Conservation (phyloP, 2,329 filamentous ascomycete genomes). For the Proliferodiscus dingleyae region DNA sequence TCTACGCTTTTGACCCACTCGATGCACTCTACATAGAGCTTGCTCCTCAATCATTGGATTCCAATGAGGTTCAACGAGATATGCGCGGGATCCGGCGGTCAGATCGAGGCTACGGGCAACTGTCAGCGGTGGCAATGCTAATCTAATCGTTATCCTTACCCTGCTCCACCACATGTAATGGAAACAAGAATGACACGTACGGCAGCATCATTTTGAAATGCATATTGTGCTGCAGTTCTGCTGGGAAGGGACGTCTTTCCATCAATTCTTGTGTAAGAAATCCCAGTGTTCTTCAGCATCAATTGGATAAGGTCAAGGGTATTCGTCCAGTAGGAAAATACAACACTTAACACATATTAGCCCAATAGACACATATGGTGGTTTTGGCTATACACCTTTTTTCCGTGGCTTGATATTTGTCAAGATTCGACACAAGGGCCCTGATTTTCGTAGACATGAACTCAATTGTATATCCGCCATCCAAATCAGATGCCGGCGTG, state of each 20-base stretch:
- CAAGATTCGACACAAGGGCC: conserved; percentile 8
- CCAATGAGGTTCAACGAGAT: conserved; percentile 29
- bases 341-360: conserved; percentile 3
- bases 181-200: conserved; percentile 26
- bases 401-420: conserved; percentile 1
- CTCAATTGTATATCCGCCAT: no score
- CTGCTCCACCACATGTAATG: conserved; percentile 7
- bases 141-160: not conserved
- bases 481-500: no score
- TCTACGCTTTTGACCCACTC: conserved; percentile 21
- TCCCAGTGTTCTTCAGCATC: not conserved
- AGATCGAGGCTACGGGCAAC: conserved; percentile 7
- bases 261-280: conserved; percentile 38
- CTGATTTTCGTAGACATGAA: conserved; percentile 17
- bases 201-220: conserved; percentile 35
- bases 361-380: not conserved
- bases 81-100: conserved; percentile 20
- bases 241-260: conserved; percentile 38
- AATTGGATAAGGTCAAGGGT: conserved; percentile 12
- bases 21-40: conserved; percentile 20
- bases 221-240: conserved; percentile 37
- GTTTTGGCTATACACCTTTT: not conserved
- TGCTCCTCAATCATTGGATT: conserved; percentile 28
- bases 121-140: not conserved
- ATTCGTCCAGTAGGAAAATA: conserved; percentile 15